phyloP scores from a whole-genome alignment of 306 rosid genomes.

The Quercus rubra region DNA sequence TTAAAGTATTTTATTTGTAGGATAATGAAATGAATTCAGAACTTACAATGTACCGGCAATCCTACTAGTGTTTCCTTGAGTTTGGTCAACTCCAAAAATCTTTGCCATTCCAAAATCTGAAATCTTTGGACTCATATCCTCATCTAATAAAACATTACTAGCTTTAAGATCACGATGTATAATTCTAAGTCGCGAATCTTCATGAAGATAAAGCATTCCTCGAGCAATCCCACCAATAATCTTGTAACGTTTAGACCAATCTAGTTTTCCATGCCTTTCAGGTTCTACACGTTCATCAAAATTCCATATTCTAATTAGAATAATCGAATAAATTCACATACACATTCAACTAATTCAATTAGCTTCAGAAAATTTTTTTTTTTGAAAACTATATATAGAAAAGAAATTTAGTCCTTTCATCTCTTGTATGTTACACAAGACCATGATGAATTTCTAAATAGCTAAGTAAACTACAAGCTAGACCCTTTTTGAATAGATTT shows the following conservation, averaged over 20 bases:
- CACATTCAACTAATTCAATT: no score
- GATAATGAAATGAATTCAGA: background rate
- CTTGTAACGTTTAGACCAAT: slow-evolving; percentile 40
- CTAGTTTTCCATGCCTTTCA: slow-evolving; percentile 13
- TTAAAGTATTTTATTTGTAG: no score
- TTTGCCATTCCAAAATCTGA: slow-evolving; percentile 49
- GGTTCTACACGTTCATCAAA: slow-evolving; percentile 14
- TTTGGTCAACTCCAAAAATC: slow-evolving; percentile 33
- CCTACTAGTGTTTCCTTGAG: slow-evolving; percentile 29
- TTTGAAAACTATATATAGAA: no score
- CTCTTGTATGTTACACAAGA: no score
- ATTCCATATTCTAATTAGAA: background rate
- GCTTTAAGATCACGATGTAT: slow-evolving; percentile 43
- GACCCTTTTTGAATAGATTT: no score
- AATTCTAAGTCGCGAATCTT: slow-evolving; percentile 36
- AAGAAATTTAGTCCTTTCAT: no score
- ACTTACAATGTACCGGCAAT: slow-evolving; percentile 54
- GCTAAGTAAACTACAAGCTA: no score
- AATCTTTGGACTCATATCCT: slow-evolving; percentile 35
- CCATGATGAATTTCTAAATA: no score
- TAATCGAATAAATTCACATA: no score
- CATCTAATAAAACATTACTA: slow-evolving; percentile 41
- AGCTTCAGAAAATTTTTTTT: no score
- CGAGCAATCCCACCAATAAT: slow-evolving; percentile 34
- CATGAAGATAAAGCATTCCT: slow-evolving; percentile 34